Evolutionary conservation across 2,329 filamentous ascomycete genomes (phyloP), one percentile per base, ranked within the genome.

Genomic region (Neocatenulostroma microsporum): DNA sequence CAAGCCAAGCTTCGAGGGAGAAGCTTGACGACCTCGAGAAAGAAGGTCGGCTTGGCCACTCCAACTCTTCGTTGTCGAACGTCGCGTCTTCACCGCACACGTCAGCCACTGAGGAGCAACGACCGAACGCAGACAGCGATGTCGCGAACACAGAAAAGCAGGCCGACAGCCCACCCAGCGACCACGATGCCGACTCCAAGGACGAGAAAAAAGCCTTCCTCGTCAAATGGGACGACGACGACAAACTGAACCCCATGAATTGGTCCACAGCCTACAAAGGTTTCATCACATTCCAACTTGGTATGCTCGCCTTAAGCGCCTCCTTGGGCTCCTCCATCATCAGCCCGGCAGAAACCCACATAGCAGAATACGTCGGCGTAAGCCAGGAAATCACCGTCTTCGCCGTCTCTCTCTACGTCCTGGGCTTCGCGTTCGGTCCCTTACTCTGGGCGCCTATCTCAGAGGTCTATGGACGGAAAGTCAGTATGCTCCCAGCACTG

Each of bases 301-400:
- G 67, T 17, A 60, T 73, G 57, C 55, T 74, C 12, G 70, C 72
- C 2, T 50, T 73, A n/a, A 56, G 62, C 7, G 68, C 67, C 12
- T 68, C 63, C 41, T 49, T 72, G 31, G 71, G 67, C 3, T 70
- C 67, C 5, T 69, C 66, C 13, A 70, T 75, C 38, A 67, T 70
- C 25, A 57, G 69, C 2, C 66, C 71, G 1, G 72, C 68, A 2
- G 60, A 65, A 30, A 31, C 54, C 3, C 54, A 47, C 2, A 65
- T 76, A 24, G 59, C 65, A 2, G 40, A 50, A 21, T 63, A 72
- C 34, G 39, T 67, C 18, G 56, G 57, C 8, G 58, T 73, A 20
- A 62, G 62, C 18, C 39, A 46, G 13, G 67, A 73, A 36, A 61
- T 61, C 8, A 59, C 64, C 2, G 66, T 73, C 3, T 46, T 73